phyloP scores from a whole-genome alignment of 176 grass and related monocot species.

The Dendrocalamus sinicus region DNA sequence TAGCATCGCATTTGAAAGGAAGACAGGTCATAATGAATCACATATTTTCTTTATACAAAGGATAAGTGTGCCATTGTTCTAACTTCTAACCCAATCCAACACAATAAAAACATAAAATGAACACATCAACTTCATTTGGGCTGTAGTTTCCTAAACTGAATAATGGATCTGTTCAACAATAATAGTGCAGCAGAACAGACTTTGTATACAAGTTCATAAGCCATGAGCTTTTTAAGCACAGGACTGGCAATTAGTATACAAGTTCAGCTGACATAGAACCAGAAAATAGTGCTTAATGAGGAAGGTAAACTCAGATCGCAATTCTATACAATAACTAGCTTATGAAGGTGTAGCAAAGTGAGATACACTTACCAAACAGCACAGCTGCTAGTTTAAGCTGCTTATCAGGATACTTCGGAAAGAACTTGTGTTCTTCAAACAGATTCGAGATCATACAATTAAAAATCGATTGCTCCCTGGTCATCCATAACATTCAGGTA shows the following conservation, averaged over 20 bases:
- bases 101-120: neutral
- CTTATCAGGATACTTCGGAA: constrained; percentile 81
- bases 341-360: constrained; percentile 20
- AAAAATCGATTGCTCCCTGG: constrained; percentile 70
- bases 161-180: neutral
- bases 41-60: neutral
- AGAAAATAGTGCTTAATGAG: neutral
- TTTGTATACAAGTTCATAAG: constrained; percentile 15
- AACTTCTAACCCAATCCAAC: constrained; percentile 4
- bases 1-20: neutral
- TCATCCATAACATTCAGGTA: constrained; percentile 33
- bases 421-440: constrained; percentile 94
- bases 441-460: constrained; percentile 80
- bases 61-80: neutral
- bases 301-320: neutral
- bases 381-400: constrained; percentile 83
- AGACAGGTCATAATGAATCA: constrained; percentile 24
- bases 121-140: neutral
- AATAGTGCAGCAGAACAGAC: neutral
- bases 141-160: constrained; percentile 16
- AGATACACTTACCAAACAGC: constrained; percentile 71
- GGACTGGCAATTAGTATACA: neutral
- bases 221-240: constrained; percentile 21
- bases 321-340: constrained; percentile 13
- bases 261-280: neutral